Percentiles rank a stretch among this genome's conserved stretches.
Evolutionary conservation across 495 filamentous ascomycete species (phyloP).

Genomic region (Margaritispora aquatica): DNA sequence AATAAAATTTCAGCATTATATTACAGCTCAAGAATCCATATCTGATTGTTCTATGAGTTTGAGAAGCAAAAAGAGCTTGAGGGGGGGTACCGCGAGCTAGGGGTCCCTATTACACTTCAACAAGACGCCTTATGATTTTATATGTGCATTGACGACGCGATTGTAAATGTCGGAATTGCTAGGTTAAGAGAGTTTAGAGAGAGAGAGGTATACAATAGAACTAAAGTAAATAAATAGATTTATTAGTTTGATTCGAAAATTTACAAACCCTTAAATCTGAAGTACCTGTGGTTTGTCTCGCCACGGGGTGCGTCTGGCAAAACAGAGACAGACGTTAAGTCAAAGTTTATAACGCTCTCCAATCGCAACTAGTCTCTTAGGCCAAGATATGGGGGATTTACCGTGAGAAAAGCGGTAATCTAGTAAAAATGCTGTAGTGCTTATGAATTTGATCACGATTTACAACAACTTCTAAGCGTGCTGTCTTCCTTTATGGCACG

Average conservation of each 20-base stretch:
- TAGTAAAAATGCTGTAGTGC: too few species aligned
- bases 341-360: too few species aligned
- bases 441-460: too few species aligned
- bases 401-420: too few species aligned
- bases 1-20: conserved; percentile 11
- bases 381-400: too few species aligned
- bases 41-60: neutral
- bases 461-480: too few species aligned
- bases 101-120: conserved; percentile 4
- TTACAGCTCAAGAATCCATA: conserved; percentile 6
- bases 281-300: conserved; percentile 4
- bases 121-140: neutral
- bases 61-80: neutral
- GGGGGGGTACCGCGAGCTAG: conserved; percentile 1
- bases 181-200: conserved; percentile 5
- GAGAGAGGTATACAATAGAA: conserved; percentile 7
- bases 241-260: conserved; percentile 6
- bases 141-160: conserved; percentile 1
- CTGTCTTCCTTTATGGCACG: too few species aligned
- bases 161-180: conserved; percentile 7
- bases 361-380: too few species aligned
- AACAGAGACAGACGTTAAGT: conserved; percentile 1
- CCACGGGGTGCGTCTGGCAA: neutral
- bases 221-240: conserved; percentile 8
- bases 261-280: conserved; percentile 8